These are phyloP conservation scores for Fusarium nelsonii DNA, from an alignment of 2,329 filamentous ascomycete species.

Conservation along the genomic window DNA sequence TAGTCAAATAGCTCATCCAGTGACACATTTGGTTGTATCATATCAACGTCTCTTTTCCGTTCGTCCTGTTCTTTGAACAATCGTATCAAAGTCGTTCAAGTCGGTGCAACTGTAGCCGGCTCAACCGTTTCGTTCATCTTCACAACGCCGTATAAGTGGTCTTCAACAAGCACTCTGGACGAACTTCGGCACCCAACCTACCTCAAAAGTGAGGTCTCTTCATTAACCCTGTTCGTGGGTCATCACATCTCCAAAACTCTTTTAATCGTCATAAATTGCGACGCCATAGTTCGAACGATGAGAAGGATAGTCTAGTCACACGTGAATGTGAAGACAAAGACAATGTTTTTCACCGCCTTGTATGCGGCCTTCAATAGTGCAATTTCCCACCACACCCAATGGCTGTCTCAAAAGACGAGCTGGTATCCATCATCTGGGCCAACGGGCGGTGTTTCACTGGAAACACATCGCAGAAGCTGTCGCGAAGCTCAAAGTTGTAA, in stretches of 20 bases:
- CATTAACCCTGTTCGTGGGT: constrained; percentile 1
- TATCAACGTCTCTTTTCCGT: background rate
- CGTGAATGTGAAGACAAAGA: constrained; percentile 9
- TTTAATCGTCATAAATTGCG: background rate
- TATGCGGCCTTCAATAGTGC: constrained; percentile 12
- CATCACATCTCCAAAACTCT: constrained; percentile 14
- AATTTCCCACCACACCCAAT: constrained; percentile 31
- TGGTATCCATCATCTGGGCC: background rate
- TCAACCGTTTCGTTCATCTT: background rate
- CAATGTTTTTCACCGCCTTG: constrained; percentile 32
- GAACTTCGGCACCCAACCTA: constrained; percentile 20
- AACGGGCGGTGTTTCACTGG: constrained; percentile 25
- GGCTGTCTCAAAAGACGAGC: constrained; percentile 28
- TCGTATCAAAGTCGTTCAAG: background rate
- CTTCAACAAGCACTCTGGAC: constrained; percentile 29
- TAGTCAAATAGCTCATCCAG: constrained; percentile 6
- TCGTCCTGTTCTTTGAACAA: background rate
- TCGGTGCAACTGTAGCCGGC: background rate
- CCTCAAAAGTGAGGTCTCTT: constrained; percentile 2
- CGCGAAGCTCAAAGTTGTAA: constrained; percentile 21
- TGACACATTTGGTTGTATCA: background rate
- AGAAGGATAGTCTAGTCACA: background rate
- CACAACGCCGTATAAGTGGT: background rate
- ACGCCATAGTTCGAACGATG: background rate
- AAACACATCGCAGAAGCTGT: constrained; percentile 13